Percentiles rank a stretch among this genome's conserved stretches.
Conservation (phyloP, 2,329 filamentous ascomycete species). For the Penicillium sp. region DNA sequence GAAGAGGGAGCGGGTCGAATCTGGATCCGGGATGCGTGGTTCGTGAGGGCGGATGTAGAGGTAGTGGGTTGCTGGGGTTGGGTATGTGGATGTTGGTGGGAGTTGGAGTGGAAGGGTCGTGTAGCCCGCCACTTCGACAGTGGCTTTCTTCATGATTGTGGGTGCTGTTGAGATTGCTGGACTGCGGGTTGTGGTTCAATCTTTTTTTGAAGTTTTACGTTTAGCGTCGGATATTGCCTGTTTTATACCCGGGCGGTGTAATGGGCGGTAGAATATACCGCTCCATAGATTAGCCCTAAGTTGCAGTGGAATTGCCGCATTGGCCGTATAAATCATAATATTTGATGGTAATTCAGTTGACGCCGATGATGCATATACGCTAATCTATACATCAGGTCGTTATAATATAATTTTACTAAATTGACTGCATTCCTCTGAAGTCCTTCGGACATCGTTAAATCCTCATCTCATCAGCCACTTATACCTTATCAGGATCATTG, state of each 20-base stretch:
- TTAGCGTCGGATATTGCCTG: constrained; percentile 24
- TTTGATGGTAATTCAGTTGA: neutral
- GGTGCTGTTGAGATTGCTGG: constrained; percentile 10
- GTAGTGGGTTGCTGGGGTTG: constrained; percentile 69
- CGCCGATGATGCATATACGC: neutral
- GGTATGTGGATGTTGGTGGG: constrained; percentile 63
- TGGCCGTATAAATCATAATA: neutral
- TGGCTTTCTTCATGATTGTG: constrained; percentile 38
- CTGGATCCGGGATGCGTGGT: constrained; percentile 72
- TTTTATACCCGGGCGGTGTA: constrained; percentile 9
- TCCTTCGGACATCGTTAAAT: neutral
- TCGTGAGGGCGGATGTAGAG: constrained; percentile 83
- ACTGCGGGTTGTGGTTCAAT: constrained; percentile 9
- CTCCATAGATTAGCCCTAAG: constrained; percentile 1
- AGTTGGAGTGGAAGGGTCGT: constrained; percentile 68
- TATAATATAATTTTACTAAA: neutral
- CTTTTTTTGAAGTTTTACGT: constrained; percentile 24
- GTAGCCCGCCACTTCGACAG: constrained; percentile 61
- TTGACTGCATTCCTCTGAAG: neutral
- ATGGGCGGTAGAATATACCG: constrained; percentile 15
- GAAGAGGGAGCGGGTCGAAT: constrained; percentile 80
- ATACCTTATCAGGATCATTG: constrained; percentile 66
- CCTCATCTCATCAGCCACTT: constrained; percentile 12
- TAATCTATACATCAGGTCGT: neutral
- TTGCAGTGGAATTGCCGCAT: neutral